Evolutionary conservation across 257 asterid genomes (phyloP), one percentile per base, ranked within the genome.

Genomic region (Salvia hispanica): DNA sequence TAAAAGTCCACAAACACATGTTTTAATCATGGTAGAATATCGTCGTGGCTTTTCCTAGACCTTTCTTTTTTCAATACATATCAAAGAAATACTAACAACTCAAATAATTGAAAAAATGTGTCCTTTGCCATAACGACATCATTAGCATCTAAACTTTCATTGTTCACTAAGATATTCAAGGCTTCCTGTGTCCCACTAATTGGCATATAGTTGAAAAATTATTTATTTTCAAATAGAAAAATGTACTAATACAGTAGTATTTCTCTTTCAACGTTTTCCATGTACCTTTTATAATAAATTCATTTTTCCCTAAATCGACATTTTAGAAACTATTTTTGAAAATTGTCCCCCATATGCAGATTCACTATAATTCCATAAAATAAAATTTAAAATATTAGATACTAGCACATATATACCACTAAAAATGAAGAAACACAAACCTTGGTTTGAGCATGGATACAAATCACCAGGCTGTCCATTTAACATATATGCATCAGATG

Each of bases 401-500:
- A 18, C 21, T 18, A 18, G 21, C 21, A 18, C 21, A 18, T 18
- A 18, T 1, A 18, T 18, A 18, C 21, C 1, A 18, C 21, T 18
- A 18, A 25, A 25, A 25, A 0, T 25, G 3, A 25, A 25, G 31
- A 25, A 25, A 25, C 31, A 0, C 66, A 18, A 42, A 85, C 92
- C 92, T 70, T 61, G 75, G 14, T 8, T 39, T 4, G 94, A 86
- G 75, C 94, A 86, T 10, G 80, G 81, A 55, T 81, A 80, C 6
- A 25, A 36, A 55, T 82, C 84, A 12, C 95, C 95, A 7, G 91
- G 95, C 48, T 87, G 95, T 8, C 95, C 90, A 47, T 86, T 86
- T 46, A 86, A 78, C 0, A 80, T 75, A 59, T 63, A 84, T 9
- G 94, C 88, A 71, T 86, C 88, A 7, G 94, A 82, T 34, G n/a